Evolutionary conservation across 768 basidiomycete genomes (phyloP), one percentile per base, ranked within the genome.

Genomic region (Multifurca ochricompacta): DNA sequence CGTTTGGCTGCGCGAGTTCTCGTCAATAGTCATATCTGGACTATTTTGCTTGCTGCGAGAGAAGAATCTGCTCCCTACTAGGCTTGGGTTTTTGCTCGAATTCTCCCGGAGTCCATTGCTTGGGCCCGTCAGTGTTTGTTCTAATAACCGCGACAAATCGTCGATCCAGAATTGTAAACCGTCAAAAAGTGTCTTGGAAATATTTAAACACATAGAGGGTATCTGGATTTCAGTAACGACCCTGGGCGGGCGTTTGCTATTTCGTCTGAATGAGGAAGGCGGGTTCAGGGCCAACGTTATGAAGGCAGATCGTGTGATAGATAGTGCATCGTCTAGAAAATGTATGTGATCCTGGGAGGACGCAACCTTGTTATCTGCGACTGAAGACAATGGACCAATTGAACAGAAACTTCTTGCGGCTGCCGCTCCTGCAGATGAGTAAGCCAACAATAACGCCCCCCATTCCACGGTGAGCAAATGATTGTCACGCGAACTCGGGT

Each of bases 111-210:
- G 59, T 34, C 55, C 66, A 6, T 63, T 51, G 18, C 61, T 58
- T 10, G 58, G 58, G 16, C 59, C 60, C 11, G 53, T 37, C n/a
- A 41, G 35, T 6, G 73, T 68, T 14, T 70, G 74, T 48, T 87
- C 86, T 3, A 85, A 62, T 47, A 85, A 76, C 62, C 87, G 90
- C n/a, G 82, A 71, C 25, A 83, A 66, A 64, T 97, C 93, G 64
- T 99, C 96, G 6, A 83, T 84, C 76, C 87, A 90, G 63, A 84
- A 85, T 67, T 97, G 92, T 16, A 98, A 66, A 11, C 80, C 79
- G 64, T 97, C 91, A 7, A 93, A 68, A 2, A 73, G 57, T 5
- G 70, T 63, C 66, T 97, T 95, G 9, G 79, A 74, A 44, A 91
- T 61, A 35, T 78, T 70, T 10, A 77, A 66, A 61, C 79, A 70